phyloP scores from a whole-genome alignment of 345 rosid genomes.

The Camelina hispida region DNA sequence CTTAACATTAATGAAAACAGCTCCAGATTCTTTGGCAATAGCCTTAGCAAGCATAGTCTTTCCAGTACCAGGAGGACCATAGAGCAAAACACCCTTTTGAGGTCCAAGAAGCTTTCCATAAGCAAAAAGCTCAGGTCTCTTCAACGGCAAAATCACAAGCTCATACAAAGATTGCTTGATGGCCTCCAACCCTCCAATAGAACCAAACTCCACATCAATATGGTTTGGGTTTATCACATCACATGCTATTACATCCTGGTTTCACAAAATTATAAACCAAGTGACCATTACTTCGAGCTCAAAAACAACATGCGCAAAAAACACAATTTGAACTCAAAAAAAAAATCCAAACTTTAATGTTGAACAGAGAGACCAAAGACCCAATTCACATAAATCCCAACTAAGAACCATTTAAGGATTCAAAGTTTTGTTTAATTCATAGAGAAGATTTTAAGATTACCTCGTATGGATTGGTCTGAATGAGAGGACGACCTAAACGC shows the following conservation, averaged over 20 bases:
- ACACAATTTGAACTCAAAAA: neutral
- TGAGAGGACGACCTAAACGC: constrained; percentile 88
- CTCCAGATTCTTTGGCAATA: constrained; percentile 95
- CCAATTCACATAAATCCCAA: neutral
- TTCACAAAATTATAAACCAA: constrained; percentile 23
- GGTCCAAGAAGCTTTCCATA: constrained; percentile 95
- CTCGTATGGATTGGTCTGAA: constrained; percentile 92
- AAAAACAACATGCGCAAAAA: neutral
- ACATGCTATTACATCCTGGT: constrained; percentile 95
- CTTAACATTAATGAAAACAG: constrained; percentile 91
- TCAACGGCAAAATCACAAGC: constrained; percentile 86
- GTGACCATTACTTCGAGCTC: neutral
- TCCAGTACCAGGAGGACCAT: constrained; percentile 99
- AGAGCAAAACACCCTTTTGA: constrained; percentile 93
- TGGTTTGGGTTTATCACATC: constrained; percentile 94
- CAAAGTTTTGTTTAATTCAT: neutral
- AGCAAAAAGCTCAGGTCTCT: constrained; percentile 89
- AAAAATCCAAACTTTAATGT: neutral
- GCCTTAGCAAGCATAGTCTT: constrained; percentile 99
- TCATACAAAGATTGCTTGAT: constrained; percentile 84
- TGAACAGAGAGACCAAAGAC: constrained; percentile 12
- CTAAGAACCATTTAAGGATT: neutral
- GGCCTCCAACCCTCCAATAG: constrained; percentile 86
- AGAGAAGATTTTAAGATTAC: constrained; percentile 30
- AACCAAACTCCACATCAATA: constrained; percentile 89